Base-by-base conservation (phyloP, 2,329 filamentous ascomycete species). In the Colletotrichum tropicale region DNA sequence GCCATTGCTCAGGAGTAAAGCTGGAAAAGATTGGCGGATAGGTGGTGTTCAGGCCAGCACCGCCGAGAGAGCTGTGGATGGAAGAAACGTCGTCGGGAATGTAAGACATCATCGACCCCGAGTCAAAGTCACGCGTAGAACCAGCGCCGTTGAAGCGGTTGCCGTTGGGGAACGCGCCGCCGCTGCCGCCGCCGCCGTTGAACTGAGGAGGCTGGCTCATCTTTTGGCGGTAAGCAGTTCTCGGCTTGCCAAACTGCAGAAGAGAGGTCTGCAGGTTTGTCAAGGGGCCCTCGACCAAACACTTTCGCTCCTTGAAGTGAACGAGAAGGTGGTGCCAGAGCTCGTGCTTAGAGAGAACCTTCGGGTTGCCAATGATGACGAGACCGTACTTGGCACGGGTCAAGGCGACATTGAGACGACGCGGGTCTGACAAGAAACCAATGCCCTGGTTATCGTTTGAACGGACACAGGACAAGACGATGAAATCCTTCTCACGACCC, bases 361-460 rank as follows among this genome's bases (percentile, higher is more conserved):
- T 98, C 36, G 97, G 97, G 82, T 99, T 99, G 78, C 97, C 97
- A 10, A 99, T 92, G 82, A 99, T 98, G 76, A 98, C 97, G 36
- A 98, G 89, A 74, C 97, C 97, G 81, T 96, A 99, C 86, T 98
- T 98, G 77, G 97, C 97, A 88, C 97, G 95, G 66, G 97, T 99
- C 79, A 99, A 90, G 52, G 96, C 97, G 26, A 99, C 97, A 82
- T 99, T 99, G 81, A 99, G 92, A 89, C 97, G 96, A 79, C 97
- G 95, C 68, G 97, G 97, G 80, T 99, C 97, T 76, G 96, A 98
- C 88, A 99, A 89, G 91, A 99, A 99, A 86, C 97, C 97, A 81
- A 99, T 99, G 79, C 97, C 97, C 84, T 99, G 97, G 84, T 98
- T 98, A 81, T 99, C 97, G 83, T 99, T 99, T 83, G 96, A 98